Percentiles rank a stretch among this genome's conserved stretches.
phyloP scores from a whole-genome alignment of 805 yeast species.

The Candida boleticola region DNA sequence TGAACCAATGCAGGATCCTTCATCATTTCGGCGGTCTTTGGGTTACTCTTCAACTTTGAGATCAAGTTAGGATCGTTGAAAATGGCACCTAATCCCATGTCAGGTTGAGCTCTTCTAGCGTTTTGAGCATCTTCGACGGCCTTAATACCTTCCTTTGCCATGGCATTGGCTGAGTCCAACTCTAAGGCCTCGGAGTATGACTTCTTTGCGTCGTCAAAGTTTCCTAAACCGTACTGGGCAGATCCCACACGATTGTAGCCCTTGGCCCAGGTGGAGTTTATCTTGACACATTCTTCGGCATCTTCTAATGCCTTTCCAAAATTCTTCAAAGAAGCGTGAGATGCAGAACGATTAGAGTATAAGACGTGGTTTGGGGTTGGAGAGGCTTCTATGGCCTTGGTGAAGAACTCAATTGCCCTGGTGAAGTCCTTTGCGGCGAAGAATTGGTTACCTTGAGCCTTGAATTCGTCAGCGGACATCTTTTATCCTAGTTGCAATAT shows the following conservation, averaged over 20 bases:
- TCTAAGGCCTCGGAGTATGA: slow-evolving; percentile 78
- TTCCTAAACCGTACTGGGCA: slow-evolving; percentile 84
- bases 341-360: slow-evolving; percentile 91
- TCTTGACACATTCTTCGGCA: slow-evolving; percentile 78
- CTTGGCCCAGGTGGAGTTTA: slow-evolving; percentile 90
- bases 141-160: slow-evolving; percentile 80
- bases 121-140: slow-evolving; percentile 63
- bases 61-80: slow-evolving; percentile 80
- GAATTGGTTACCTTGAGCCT: slow-evolving; percentile 91
- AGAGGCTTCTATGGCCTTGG: slow-evolving; percentile 84
- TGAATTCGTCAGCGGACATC: slow-evolving; percentile 68
- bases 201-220: slow-evolving; percentile 68
- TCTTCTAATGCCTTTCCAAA: slow-evolving; percentile 76
- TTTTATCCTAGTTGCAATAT: too few relatives aligned
- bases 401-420: slow-evolving; percentile 75
- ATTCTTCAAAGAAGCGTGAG: slow-evolving; percentile 75
- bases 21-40: slow-evolving; percentile 84
- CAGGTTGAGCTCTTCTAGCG: slow-evolving; percentile 56
- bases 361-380: slow-evolving; percentile 86
- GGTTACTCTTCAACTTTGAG: slow-evolving; percentile 73
- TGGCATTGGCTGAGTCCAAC: slow-evolving; percentile 75
- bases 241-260: slow-evolving; percentile 94
- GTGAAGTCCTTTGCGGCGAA: slow-evolving; percentile 83
- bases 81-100: slow-evolving; percentile 72
- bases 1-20: slow-evolving; percentile 81